Base-by-base conservation (phyloP, 495 filamentous ascomycete species). In the Talaromyces borbonicus region DNA sequence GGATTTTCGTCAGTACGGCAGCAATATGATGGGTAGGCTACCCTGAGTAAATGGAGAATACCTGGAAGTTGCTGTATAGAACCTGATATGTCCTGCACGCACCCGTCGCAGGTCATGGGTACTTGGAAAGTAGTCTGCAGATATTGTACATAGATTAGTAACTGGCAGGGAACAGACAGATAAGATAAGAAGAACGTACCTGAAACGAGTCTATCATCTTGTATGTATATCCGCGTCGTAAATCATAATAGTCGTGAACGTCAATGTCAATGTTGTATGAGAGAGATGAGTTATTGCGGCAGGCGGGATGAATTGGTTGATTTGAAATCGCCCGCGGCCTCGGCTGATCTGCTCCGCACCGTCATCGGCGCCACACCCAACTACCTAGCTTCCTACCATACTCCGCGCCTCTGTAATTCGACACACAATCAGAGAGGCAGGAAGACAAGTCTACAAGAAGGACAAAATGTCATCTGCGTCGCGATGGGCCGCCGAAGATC, bases 81-180 rank as follows among this genome's bases (percentile, higher is more conserved):
- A 44, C 64, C 69, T 25, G 88, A 88, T 49, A 98, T 75, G 52
- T 88, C 83, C 52, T 87, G 83, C 54, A 92, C 79, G 65, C 92
- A 98, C 55, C 70, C 62, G 32, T 93, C 83, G 64, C 92, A 97
- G 62, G 78, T 84, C 75, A 98, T 83, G 19, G 87, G 90, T 61
- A 97, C 92, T 49, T 90, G 86, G 58, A 98, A 96, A 49, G 89
- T 83, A 31, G 89, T 94, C 85, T 96, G 33, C 12, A 30, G 31
- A 30, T 5, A 9, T 38, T 49, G n/a, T n/a, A n/a, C n/a, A n/a
- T n/a, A n/a, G n/a, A 42, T 24, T 43, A 24, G 30, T 20, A 32
- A 24, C 36, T 19, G 14, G n/a, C 5, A n/a, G 8, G 33, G 36
- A 44, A 29, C 29, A 18, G 2, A n/a, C 16, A 11, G 15, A 20